Conservation (phyloP, 2,329 filamentous ascomycete species). For the Coniella vitis region DNA sequence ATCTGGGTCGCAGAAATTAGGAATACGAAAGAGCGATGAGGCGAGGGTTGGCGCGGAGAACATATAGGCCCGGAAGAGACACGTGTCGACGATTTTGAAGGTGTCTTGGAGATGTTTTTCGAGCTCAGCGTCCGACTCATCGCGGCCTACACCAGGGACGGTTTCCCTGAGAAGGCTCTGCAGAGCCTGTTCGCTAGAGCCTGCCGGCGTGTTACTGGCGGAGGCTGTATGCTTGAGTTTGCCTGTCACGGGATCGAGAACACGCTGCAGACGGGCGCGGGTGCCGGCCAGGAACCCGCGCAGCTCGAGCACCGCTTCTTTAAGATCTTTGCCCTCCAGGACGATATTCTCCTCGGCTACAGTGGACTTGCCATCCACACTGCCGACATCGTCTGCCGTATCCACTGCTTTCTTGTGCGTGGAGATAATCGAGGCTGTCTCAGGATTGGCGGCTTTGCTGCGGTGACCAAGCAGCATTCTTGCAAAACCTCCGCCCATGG, state of each 20-base stretch:
- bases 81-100: slow-evolving; percentile 85
- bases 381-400: slow-evolving; percentile 45
- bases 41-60: slow-evolving; percentile 79
- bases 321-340: slow-evolving; percentile 76
- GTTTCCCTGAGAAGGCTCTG: slow-evolving; percentile 42
- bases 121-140: slow-evolving; percentile 53
- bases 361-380: slow-evolving; percentile 39
- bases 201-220: too few species aligned
- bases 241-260: slow-evolving; percentile 56
- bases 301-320: slow-evolving; percentile 72
- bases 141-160: slow-evolving; percentile 34
- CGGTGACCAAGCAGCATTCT: slow-evolving; percentile 46
- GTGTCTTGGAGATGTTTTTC: slow-evolving; percentile 66
- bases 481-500: slow-evolving; percentile 39
- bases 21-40: slow-evolving; percentile 84
- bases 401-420: slow-evolving; percentile 45
- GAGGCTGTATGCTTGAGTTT: slow-evolving; percentile 49
- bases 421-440: slow-evolving; percentile 55
- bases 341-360: slow-evolving; percentile 39
- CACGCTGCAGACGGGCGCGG: slow-evolving; percentile 56
- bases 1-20: slow-evolving; percentile 94
- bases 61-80: slow-evolving; percentile 93
- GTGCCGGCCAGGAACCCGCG: slow-evolving; percentile 86
- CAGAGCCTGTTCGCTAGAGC: slow-evolving; percentile 42
- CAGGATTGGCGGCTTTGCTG: slow-evolving; percentile 35